Evolutionary conservation across 495 filamentous ascomycete species (phyloP).

Genomic region (Trichoderma orchidacearum): DNA sequence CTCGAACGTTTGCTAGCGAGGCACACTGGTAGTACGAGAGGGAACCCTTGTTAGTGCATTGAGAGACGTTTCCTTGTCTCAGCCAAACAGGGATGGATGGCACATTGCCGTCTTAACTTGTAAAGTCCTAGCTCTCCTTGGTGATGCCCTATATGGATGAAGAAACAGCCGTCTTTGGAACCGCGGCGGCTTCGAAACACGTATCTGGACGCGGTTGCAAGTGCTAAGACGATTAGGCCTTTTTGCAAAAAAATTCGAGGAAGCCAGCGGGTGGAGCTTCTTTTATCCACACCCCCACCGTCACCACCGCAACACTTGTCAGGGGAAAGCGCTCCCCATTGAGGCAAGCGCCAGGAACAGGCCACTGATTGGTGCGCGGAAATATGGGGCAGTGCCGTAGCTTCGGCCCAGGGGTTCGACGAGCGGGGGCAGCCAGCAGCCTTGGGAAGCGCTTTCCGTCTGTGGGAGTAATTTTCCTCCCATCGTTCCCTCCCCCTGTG

Average conservation of each 20-base stretch:
- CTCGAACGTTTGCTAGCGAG: too few species aligned
- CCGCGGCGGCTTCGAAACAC: neutral
- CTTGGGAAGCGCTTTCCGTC: neutral
- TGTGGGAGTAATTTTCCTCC: neutral
- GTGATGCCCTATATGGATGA: too few species aligned
- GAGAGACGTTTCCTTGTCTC: neutral
- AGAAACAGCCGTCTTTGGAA: neutral
- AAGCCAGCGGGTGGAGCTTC: too few species aligned
- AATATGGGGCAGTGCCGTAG: neutral
- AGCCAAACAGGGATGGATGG: too few species aligned
- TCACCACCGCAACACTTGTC: neutral
- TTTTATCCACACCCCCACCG: neutral
- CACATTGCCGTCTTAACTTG: neutral
- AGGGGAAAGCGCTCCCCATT: neutral
- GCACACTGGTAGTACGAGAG: too few species aligned
- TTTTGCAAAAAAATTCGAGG: too few species aligned
- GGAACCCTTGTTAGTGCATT: too few species aligned
- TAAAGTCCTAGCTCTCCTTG: too few species aligned
- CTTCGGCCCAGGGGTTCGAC: neutral
- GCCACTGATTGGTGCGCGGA: neutral
- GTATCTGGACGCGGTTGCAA: neutral
- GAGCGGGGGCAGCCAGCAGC: neutral
- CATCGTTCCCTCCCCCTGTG: too few species aligned
- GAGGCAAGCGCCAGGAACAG: slow-evolving; percentile 2
- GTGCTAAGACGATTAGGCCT: too few species aligned